Evolutionary conservation across 805 yeast genomes (phyloP).

Genomic region (Nematodospora valgi): DNA sequence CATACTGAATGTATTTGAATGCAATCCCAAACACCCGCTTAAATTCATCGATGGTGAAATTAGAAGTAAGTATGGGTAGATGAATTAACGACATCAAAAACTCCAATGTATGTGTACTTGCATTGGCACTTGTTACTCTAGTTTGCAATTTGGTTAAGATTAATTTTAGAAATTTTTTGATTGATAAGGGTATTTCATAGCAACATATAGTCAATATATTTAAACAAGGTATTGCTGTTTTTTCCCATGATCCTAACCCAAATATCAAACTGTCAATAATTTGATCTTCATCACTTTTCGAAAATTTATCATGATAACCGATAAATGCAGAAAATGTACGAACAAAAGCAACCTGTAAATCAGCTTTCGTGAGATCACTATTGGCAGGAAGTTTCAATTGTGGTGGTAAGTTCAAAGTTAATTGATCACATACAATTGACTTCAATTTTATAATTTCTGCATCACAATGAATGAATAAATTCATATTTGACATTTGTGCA

Average conservation of each 20-base stretch:
- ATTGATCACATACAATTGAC: conserved; percentile 54
- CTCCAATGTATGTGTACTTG: conserved; percentile 73
- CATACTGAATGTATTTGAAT: conserved; percentile 72
- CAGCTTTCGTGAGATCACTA: conserved; percentile 47
- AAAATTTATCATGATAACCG: conserved; percentile 54
- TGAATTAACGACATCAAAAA: conserved; percentile 65
- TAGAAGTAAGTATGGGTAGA: conserved; percentile 63
- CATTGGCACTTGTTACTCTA: conserved; percentile 63
- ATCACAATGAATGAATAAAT: conserved; percentile 42
- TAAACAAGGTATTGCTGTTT: conserved; percentile 72
- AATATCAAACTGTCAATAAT: conserved; percentile 56
- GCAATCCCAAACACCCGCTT: conserved; percentile 81
- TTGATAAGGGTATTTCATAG: conserved; percentile 72
- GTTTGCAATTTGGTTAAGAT: conserved; percentile 73
- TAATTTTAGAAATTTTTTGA: conserved; percentile 65
- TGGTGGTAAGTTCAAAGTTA: conserved; percentile 48
- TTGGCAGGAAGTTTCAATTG: conserved; percentile 34
- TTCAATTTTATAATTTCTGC: conserved; percentile 40
- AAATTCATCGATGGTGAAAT: conserved; percentile 73
- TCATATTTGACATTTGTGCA: conserved; percentile 61
- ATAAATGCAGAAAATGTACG: conserved; percentile 60
- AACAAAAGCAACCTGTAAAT: conserved; percentile 63
- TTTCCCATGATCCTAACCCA: conserved; percentile 73
- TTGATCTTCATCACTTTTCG: conserved; percentile 59
- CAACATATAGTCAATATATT: conserved; percentile 75